These are phyloP conservation scores for Canavalia ensiformis DNA, from an alignment of 306 rosid species.

Conservation along the genomic window DNA sequence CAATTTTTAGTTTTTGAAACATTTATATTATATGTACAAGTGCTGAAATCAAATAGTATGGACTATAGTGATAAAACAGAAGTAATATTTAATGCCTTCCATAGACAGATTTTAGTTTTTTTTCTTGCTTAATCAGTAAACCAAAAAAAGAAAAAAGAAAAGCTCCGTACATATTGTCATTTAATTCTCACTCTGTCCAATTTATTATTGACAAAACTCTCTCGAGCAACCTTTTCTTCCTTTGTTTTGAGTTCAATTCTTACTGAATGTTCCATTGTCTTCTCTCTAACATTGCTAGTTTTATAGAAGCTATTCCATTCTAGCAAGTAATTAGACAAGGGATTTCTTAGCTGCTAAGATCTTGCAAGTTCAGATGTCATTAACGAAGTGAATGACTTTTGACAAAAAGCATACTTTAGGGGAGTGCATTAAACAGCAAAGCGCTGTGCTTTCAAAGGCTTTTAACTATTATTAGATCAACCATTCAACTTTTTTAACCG, in stretches of 20 bases:
- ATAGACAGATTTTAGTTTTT: background rate
- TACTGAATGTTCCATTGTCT: background rate
- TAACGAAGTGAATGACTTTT: slow-evolving; percentile 31
- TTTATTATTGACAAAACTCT: background rate
- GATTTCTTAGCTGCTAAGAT: slow-evolving; percentile 44
- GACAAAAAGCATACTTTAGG: slow-evolving; percentile 21
- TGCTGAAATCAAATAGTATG: background rate
- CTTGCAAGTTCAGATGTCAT: slow-evolving; percentile 26
- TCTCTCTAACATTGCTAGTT: background rate
- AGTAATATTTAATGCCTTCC: background rate
- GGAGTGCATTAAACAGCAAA: background rate
- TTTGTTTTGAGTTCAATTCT: background rate
- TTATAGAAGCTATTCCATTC: background rate
- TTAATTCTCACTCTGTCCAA: background rate
- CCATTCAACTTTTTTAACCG: too few relatives aligned
- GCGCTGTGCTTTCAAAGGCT: slow-evolving; percentile 3
- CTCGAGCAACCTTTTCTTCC: background rate
- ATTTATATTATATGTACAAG: background rate
- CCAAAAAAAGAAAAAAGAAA: background rate
- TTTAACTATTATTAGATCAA: background rate
- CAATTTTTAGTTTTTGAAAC: background rate
- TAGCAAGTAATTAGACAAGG: slow-evolving; percentile 14
- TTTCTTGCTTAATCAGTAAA: slow-evolving; percentile 6
- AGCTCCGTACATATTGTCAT: background rate
- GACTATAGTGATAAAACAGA: background rate